A percentile compares a stretch with the other conserved stretches of the same genome.
Conservation (phyloP, 257 asterid species). For the Eucommia ulmoides region DNA sequence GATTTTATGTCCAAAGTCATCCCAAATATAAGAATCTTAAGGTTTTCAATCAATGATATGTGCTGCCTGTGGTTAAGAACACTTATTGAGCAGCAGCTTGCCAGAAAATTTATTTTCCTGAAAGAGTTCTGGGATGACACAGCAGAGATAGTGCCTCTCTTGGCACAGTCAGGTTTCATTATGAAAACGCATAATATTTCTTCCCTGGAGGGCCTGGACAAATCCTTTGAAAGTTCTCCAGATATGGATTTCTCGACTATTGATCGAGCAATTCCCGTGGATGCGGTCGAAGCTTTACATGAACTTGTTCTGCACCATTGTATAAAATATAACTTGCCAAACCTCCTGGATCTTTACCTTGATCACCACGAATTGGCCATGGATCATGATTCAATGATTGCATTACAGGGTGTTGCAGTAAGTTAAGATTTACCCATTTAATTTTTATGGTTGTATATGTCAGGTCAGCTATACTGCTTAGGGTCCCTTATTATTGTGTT, state of each 20-base stretch:
- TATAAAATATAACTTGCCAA: conserved; percentile 68
- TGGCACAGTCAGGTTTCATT: conserved; percentile 79
- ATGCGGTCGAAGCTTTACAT: conserved; percentile 59
- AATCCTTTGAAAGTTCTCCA: conserved; percentile 35
- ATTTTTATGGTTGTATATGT: conserved; percentile 1
- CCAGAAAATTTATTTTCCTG: conserved; percentile 55
- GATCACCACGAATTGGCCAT: conserved; percentile 73
- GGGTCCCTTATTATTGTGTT: too few species aligned
- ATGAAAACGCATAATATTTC: conserved; percentile 23
- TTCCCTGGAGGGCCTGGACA: conserved; percentile 35
- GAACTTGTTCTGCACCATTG: conserved; percentile 66
- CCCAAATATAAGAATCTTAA: conserved; percentile 52
- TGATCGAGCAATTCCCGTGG: conserved; percentile 40
- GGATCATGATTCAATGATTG: conserved; percentile 53
- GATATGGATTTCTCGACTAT: conserved; percentile 36
- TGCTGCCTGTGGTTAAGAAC: conserved; percentile 64
- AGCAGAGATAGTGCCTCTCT: conserved; percentile 55
- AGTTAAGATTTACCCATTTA: conserved; percentile 27
- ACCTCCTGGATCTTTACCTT: conserved; percentile 81
- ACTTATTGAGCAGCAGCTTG: conserved; percentile 85
- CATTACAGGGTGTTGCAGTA: conserved; percentile 66
- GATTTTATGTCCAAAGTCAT: conserved; percentile 59
- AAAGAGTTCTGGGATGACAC: conserved; percentile 65
- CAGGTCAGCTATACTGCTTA: too few species aligned
- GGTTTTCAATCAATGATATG: conserved; percentile 40